These are phyloP conservation scores for Leccinum variicolor DNA, from an alignment of 768 basidiomycete species.

Conservation along the genomic window DNA sequence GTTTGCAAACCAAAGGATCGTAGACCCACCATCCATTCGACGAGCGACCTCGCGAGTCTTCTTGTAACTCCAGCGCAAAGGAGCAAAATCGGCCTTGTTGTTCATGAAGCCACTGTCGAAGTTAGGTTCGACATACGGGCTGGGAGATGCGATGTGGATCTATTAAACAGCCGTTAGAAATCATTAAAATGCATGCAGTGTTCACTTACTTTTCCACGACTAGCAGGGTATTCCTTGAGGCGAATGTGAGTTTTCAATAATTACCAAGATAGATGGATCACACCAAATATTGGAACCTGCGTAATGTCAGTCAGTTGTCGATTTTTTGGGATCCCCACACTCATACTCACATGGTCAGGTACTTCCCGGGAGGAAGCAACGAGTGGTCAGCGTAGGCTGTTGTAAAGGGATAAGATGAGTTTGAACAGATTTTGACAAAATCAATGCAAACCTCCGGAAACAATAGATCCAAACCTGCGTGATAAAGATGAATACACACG, in stretches of 20 bases:
- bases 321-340: conserved; percentile 15
- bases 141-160: conserved; percentile 61
- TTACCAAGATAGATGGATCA: not conserved
- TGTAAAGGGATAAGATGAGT: not conserved
- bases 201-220: conserved; percentile 56
- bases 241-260: not conserved
- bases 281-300: conserved; percentile 56
- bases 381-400: conserved; percentile 68
- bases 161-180: conserved; percentile 15
- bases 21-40: conserved; percentile 58
- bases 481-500: not conserved
- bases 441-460: conserved; percentile 46
- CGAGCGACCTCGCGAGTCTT: conserved; percentile 69
- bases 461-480: conserved; percentile 59
- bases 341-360: conserved; percentile 54
- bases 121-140: conserved; percentile 59
- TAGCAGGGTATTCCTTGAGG: conserved; percentile 59
- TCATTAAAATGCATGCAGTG: too few relatives aligned
- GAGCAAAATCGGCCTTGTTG: conserved; percentile 72
- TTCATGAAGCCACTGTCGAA: conserved; percentile 82
- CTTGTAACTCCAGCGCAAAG: conserved; percentile 77
- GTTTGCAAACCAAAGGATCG: not conserved
- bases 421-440: not conserved
- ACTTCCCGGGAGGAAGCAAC: conserved; percentile 68
- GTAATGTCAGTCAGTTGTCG: conserved; percentile 6